Evolutionary conservation across 2,329 filamentous ascomycete species (phyloP).

Genomic region (Rutstroemia sp.): DNA sequence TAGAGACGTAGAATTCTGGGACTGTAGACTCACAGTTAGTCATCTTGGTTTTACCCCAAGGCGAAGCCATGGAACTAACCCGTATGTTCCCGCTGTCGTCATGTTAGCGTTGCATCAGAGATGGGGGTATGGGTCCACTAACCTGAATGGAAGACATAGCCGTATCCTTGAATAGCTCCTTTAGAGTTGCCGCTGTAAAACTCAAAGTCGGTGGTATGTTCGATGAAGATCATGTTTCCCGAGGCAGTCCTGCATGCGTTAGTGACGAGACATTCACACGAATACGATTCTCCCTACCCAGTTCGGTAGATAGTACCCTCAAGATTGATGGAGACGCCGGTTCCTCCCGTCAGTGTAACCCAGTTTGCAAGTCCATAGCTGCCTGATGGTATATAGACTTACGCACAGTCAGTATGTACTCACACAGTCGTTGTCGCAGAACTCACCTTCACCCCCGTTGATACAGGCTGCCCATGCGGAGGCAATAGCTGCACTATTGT

Average conservation of each 20-base stretch:
- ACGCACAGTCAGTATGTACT: neutral
- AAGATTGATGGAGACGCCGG: conserved; percentile 41
- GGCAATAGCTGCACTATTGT: conserved; percentile 37
- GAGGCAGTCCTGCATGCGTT: conserved; percentile 23
- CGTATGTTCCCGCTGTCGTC: conserved; percentile 6
- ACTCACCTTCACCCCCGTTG: conserved; percentile 31
- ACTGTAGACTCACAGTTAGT: conserved; percentile 10
- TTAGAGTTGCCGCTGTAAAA: conserved; percentile 43
- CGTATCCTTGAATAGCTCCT: conserved; percentile 45
- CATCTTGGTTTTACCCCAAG: neutral
- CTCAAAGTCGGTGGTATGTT: conserved; percentile 44
- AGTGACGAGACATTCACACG: neutral
- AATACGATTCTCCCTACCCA: conserved; percentile 24
- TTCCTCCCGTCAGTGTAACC: conserved; percentile 41
- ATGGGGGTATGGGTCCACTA: neutral
- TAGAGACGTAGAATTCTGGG: conserved; percentile 19
- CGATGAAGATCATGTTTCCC: conserved; percentile 47
- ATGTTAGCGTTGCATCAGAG: neutral
- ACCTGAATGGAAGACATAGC: conserved; percentile 38
- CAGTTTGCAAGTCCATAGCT: conserved; percentile 43
- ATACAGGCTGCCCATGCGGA: conserved; percentile 39
- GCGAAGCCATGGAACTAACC: too few relatives aligned
- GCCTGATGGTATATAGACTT: conserved; percentile 26
- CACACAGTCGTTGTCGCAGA: neutral
- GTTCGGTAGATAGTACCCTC: conserved; percentile 46